A percentile compares a stretch with the other conserved stretches of the same genome.
phyloP scores from a whole-genome alignment of 306 rosid species.

The Gleditsia sinensis region DNA sequence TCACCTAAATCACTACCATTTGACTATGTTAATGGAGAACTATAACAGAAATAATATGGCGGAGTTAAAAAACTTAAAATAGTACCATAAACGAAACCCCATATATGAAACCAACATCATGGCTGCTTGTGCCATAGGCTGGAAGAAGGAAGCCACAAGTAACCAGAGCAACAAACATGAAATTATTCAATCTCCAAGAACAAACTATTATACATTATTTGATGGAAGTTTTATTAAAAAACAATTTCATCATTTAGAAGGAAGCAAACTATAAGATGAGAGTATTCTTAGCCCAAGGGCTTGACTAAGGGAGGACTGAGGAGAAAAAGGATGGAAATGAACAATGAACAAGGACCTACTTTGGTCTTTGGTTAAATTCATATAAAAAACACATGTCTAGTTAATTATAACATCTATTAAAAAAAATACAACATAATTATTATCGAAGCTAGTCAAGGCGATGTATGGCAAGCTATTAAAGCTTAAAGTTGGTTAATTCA shows the following conservation, averaged over 20 bases:
- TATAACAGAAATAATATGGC: neutral
- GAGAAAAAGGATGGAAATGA: neutral
- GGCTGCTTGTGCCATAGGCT: neutral
- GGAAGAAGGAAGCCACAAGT: no score
- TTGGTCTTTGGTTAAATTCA: no score
- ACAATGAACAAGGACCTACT: neutral
- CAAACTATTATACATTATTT: neutral
- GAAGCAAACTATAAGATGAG: neutral
- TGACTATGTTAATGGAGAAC: neutral
- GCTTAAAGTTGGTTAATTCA: no score
- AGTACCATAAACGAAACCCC: neutral
- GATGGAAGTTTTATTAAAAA: neutral
- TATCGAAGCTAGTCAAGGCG: no score
- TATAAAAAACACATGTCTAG: no score
- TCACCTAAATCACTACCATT: no score
- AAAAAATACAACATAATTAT: no score
- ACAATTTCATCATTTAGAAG: neutral
- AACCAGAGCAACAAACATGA: no score
- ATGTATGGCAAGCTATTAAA: no score
- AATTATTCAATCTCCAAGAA: neutral
- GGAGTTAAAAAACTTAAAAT: neutral
- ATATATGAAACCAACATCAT: neutral
- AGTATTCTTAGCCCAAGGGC: neutral
- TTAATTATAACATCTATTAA: no score
- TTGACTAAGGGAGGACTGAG: no score